Base-by-base conservation (phyloP, 805 yeast species). In the Kazachstania africana region DNA sequence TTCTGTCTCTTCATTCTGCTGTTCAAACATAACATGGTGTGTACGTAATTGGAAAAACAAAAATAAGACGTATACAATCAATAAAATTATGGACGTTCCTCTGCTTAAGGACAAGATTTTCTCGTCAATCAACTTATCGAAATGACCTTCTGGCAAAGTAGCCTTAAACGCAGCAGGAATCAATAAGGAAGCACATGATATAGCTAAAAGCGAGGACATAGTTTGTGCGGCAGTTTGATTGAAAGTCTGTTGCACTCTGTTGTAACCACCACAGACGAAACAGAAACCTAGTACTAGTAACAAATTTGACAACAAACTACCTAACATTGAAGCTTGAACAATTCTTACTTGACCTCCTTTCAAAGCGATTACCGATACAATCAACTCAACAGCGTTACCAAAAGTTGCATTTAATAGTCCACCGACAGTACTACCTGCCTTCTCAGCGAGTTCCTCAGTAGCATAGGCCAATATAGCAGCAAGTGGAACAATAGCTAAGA, bases 211-310 rank as follows among this genome's bases (percentile, higher is more conserved):
- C 1, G 96, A 85, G 21, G 85, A 72, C 98, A 91, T 91, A 6
- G 97, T 87, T 59, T 91, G 97, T 4, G 98, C 98, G 6, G 87
- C 96, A 1, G 97, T 88, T 58, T 82, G 94, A 63, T 85, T 85
- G 62, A 91, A 91, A 1, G 68, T 68, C 57, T 91, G 97, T 55
- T 81, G 91, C 23, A 78, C 66, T 40, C 91, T 72, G 43, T 81
- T 78, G 53, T 77, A 70, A 12, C 98, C 98, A 35, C 98, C 98
- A 26, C 81, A 85, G 12, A 88, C 59, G 51, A 91, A 91, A 53
- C 96, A 85, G 56, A 94, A 80, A n/a, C 98, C 98, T 32, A 91
- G 66, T 3, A 91, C 98, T 34, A 91, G 66, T 38, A 91, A 63
- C 46, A 87, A 62, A 60, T 91, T 91, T 29, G 95, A 82, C 36